Evolutionary conservation across 2,329 filamentous ascomycete genomes (phyloP), one percentile per base, ranked within the genome.

Genomic region (Falciphora oryzae): DNA sequence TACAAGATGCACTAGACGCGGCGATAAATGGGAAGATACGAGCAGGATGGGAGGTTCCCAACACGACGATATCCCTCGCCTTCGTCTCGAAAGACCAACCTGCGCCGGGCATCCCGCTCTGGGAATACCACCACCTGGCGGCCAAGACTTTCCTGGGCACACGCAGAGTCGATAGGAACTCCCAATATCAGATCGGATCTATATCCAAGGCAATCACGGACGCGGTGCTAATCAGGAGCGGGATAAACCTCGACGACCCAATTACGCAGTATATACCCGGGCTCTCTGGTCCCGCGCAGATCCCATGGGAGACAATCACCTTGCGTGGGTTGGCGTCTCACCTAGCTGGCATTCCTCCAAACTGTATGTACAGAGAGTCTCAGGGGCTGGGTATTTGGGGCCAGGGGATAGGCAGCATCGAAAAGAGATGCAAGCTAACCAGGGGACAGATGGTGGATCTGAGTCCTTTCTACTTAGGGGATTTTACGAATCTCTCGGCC

Each of bases 131-230:
- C 31, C 58, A 60, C 58, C 58, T 60, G 1, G 58, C 58, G 1
- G 10, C 28, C 58, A 60, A 35, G 11, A 60, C 58, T 14, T 31
- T 60, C 16, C 13, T 60, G 27, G 58, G 58, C 58, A 60, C 58
- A 18, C 18, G 31, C 5, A 16, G 58, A 13, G 58, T 38, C 4
- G 58, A 60, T 28, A 27, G 58, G 16, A 60, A 60, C 58, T 60
- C 58, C 2, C 58, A 60, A 29, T 60, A 60, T 31, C 58, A 60
- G 58, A 60, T 60, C 27, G 58, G 58, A 14, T 60, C 58, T 8
- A 60, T 60, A 27, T 32, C 28, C 58, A 60, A 60, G 18, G 58
- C 58, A 2, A 60, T 60, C 58, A 60, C 58, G 28, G 58, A 60
- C 18, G 58, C 58, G 13, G 58, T 60, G 14, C 31, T 60, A 3